Percentiles rank a stretch among this genome's conserved stretches.
Evolutionary conservation across 257 asterid species (phyloP).

Genomic region (Solanum tarapatanum): DNA sequence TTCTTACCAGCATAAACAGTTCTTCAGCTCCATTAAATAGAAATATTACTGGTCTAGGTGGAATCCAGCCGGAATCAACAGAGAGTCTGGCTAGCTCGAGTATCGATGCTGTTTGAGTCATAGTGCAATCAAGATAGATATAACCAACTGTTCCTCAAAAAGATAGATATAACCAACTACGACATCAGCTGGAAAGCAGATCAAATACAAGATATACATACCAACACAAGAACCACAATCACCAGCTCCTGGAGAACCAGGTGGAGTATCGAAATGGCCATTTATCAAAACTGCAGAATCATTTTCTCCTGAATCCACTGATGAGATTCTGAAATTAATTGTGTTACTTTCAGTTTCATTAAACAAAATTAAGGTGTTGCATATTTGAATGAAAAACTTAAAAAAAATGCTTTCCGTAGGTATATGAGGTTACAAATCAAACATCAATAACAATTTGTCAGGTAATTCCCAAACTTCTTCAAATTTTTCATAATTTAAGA

Average conservation of each 20-base stretch:
- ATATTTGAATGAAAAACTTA: background rate
- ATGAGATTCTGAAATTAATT: conserved; percentile 57
- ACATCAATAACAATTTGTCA: background rate
- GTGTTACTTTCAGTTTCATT: background rate
- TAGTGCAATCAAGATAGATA: conserved; percentile 10
- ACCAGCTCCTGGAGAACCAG: conserved; percentile 99
- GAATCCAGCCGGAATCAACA: conserved; percentile 88
- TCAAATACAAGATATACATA: conserved; percentile 19
- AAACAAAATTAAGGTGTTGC: background rate
- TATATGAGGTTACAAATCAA: background rate
- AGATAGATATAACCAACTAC: background rate
- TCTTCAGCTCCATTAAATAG: conserved; percentile 99
- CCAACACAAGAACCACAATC: conserved; percentile 99
- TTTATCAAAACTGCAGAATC: conserved; percentile 82
- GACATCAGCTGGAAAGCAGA: background rate
- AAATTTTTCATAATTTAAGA: background rate
- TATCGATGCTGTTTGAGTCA: conserved; percentile 63
- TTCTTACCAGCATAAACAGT: conserved; percentile 87
- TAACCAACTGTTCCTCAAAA: background rate
- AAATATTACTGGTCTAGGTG: conserved; percentile 84
- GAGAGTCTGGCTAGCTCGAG: conserved; percentile 80
- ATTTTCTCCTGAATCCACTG: conserved; percentile 50
- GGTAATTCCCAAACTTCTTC: background rate
- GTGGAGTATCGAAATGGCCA: conserved; percentile 85
- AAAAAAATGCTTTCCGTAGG: background rate